Evolutionary conservation across 345 rosid species (phyloP).

Genomic region (Syzygium jambos): DNA sequence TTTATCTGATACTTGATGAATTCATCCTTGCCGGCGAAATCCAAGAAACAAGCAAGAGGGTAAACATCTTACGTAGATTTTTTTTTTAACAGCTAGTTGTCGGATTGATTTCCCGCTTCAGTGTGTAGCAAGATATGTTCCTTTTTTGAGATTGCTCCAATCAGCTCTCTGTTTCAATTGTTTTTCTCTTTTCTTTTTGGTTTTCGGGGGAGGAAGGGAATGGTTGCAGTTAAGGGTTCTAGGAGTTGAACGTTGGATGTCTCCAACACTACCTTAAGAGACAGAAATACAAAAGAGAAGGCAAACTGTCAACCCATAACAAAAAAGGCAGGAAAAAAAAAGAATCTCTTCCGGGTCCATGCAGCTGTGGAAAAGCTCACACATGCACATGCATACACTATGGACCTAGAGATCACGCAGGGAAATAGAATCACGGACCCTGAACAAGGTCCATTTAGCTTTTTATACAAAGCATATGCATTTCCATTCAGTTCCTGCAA

Average conservation of each 20-base stretch:
- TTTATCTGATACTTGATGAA: slow-evolving; percentile 93
- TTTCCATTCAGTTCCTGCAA: neutral
- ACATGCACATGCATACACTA: neutral
- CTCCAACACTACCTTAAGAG: neutral
- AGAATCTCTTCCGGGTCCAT: neutral
- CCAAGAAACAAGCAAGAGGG: slow-evolving; percentile 99
- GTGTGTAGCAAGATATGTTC: neutral
- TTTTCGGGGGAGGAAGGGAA: neutral
- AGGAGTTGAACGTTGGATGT: neutral
- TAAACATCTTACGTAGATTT: slow-evolving; percentile 3
- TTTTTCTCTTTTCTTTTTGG: neutral
- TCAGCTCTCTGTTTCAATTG: neutral
- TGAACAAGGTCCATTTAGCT: neutral
- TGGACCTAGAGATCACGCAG: neutral
- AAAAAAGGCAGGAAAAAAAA: neutral
- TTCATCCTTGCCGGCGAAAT: slow-evolving; percentile 99
- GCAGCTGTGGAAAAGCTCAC: neutral
- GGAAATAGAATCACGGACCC: neutral
- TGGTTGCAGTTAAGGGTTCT: neutral
- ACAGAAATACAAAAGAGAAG: neutral
- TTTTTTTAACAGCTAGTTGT: neutral
- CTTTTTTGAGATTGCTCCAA: neutral
- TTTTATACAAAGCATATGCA: neutral
- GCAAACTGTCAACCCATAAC: neutral
- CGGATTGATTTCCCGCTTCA: neutral